Conservation (phyloP, 257 asterid species). For the Asclepias syriaca region DNA sequence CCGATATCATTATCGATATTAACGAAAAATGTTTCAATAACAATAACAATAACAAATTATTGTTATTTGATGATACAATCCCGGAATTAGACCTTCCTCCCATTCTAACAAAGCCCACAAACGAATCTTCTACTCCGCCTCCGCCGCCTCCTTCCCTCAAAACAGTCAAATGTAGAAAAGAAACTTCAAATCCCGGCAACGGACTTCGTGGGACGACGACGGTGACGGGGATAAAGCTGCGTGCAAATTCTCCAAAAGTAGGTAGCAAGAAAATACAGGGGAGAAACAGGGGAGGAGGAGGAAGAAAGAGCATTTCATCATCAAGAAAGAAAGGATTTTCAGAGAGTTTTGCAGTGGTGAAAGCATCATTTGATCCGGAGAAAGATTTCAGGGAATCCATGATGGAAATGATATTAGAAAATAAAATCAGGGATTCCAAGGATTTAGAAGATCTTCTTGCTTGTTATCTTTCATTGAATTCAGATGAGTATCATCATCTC, state of each 20-base stretch:
- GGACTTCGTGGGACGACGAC: neutral
- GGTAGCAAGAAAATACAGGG: conserved; percentile 33
- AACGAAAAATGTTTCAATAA: conserved; percentile 20
- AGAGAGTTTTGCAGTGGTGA: conserved; percentile 79
- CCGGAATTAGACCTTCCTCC: conserved; percentile 58
- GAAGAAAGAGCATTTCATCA: too few species aligned
- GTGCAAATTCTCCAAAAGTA: conserved; percentile 39
- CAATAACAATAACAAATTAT: too few species aligned
- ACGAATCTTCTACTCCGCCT: neutral
- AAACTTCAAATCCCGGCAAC: neutral
- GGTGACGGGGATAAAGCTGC: conserved; percentile 44
- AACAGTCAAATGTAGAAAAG: neutral
- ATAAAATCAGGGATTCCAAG: conserved; percentile 56
- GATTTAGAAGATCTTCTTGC: conserved; percentile 86
- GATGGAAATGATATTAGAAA: conserved; percentile 90
- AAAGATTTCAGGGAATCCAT: conserved; percentile 81
- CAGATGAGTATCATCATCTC: conserved; percentile 61
- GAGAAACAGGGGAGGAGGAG: too few species aligned
- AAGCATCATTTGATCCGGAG: conserved; percentile 79
- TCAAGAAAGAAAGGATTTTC: conserved; percentile 25
- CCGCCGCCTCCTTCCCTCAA: too few species aligned
- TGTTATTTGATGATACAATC: conserved; percentile 12
- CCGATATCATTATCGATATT: conserved; percentile 58
- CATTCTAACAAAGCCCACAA: conserved; percentile 42
- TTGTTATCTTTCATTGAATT: conserved; percentile 72